Conservation (phyloP, 169 alveolate species). For the Plasmodium coatneyi region DNA sequence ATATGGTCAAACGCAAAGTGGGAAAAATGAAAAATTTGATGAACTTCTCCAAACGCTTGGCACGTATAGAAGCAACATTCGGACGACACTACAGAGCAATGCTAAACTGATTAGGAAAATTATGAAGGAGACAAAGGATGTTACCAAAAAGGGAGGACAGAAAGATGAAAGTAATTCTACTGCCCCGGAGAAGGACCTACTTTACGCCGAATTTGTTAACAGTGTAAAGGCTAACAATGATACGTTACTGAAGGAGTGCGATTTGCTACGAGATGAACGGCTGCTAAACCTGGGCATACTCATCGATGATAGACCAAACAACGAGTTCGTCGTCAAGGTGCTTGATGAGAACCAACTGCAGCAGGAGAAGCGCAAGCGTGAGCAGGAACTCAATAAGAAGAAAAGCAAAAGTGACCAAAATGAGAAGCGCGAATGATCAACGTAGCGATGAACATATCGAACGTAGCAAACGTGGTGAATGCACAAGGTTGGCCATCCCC, state of each 20-base stretch:
- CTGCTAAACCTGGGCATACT: slow-evolving; percentile 92
- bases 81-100: slow-evolving; percentile 61
- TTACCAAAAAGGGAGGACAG: slow-evolving; percentile 73
- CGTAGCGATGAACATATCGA: not conserved
- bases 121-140: slow-evolving; percentile 76
- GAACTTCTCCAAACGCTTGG: slow-evolving; percentile 74
- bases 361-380: slow-evolving; percentile 81
- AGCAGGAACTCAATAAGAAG: slow-evolving; percentile 84
- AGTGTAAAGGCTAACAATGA: slow-evolving; percentile 72
- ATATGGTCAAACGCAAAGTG: slow-evolving; percentile 73
- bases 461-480: not conserved
- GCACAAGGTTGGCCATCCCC: not conserved
- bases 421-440: not conserved
- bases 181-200: slow-evolving; percentile 77
- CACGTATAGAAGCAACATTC: slow-evolving; percentile 77
- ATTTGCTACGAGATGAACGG: slow-evolving; percentile 93
- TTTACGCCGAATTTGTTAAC: slow-evolving; percentile 56
- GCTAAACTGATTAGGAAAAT: slow-evolving; percentile 79
- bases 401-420: slow-evolving; percentile 8
- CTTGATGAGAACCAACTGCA: slow-evolving; percentile 84
- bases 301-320: slow-evolving; percentile 93
- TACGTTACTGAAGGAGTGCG: slow-evolving; percentile 88
- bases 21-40: slow-evolving; percentile 51
- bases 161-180: slow-evolving; percentile 81
- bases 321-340: slow-evolving; percentile 88